Conservation (phyloP, 805 yeast genomes). For the Wickerhamiella sorbophila region DNA sequence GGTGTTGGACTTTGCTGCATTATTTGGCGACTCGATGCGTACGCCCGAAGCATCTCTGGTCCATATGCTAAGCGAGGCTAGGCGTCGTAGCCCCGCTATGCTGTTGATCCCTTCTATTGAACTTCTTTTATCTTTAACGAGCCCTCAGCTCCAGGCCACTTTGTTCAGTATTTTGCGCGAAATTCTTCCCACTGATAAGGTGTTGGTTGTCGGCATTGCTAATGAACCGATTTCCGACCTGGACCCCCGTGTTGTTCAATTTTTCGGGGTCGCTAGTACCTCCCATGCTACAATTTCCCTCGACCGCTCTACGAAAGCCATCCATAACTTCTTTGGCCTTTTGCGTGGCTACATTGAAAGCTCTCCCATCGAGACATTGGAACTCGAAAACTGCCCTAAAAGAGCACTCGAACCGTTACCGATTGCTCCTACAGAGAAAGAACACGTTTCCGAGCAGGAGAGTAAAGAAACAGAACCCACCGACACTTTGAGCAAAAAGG, state of each 20-base stretch:
- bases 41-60: conserved; percentile 75
- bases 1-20: conserved; percentile 61
- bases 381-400: conserved; percentile 35
- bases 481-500: conserved; percentile 25
- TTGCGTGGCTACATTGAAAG: conserved; percentile 42
- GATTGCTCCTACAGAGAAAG: conserved; percentile 25
- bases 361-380: conserved; percentile 61
- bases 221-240: conserved; percentile 33
- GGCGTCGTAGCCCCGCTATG: conserved; percentile 79
- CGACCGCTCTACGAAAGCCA: conserved; percentile 25
- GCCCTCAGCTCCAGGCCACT: conserved; percentile 57
- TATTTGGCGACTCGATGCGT: conserved; percentile 64
- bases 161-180: conserved; percentile 55
- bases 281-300: conserved; percentile 31
- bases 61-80: conserved; percentile 73
- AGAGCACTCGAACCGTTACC: conserved; percentile 30
- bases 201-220: conserved; percentile 61
- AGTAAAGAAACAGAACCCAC: neutral
- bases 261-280: conserved; percentile 44
- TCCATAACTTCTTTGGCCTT: conserved; percentile 40
- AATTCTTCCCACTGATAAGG: conserved; percentile 54
- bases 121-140: conserved; percentile 55
- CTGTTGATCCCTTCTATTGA: conserved; percentile 72
- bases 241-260: conserved; percentile 33
- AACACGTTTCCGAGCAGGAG: neutral